Percentiles rank a stretch among this genome's conserved stretches.
phyloP scores from a whole-genome alignment of 2,329 filamentous ascomycete species.

The Aspergillaceae sp. region DNA sequence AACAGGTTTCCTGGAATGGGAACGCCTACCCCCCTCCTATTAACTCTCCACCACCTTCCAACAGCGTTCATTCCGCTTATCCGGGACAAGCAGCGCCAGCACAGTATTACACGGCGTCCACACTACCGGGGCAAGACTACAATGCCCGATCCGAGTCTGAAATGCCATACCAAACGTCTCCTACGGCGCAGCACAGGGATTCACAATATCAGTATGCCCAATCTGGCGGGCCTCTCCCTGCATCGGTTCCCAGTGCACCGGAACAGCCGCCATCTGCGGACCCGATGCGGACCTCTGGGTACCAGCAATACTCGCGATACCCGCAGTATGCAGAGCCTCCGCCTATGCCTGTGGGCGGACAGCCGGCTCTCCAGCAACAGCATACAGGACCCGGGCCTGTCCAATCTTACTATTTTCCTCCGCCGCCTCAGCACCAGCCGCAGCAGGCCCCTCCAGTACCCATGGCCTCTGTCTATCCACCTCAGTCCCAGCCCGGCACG shows the following conservation, averaged over 20 bases:
- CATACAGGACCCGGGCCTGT: conserved; percentile 5
- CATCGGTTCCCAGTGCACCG: conserved; percentile 7
- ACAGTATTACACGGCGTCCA: conserved; percentile 13
- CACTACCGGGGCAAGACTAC: conserved; percentile 9
- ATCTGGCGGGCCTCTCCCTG: conserved; percentile 8
- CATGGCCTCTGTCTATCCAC: conserved; percentile 8
- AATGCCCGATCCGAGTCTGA: conserved; percentile 13
- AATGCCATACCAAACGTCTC: conserved; percentile 13
- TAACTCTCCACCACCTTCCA: conserved; percentile 14
- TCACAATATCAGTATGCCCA: conserved; percentile 16
- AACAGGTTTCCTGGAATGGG: conserved; percentile 15
- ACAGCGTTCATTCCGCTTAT: conserved; percentile 9
- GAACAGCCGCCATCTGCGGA: conserved; percentile 11
- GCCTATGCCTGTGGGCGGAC: conserved; percentile 6
- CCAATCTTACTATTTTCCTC: conserved; percentile 14
- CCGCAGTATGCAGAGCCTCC: conserved; percentile 9
- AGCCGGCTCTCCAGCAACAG: conserved; percentile 8
- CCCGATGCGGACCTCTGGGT: conserved; percentile 9
- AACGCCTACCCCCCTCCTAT: conserved; percentile 8
- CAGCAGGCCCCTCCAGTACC: conserved; percentile 10
- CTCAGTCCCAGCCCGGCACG: conserved; percentile 7
- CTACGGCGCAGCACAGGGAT: conserved; percentile 12
- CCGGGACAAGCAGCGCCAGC: conserved; percentile 8
- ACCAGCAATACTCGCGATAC: conserved; percentile 6
- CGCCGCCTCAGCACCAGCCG: neutral